These are phyloP conservation scores for Rossbeevera mucosa DNA, from an alignment of 768 basidiomycete genomes.

Conservation along the genomic window DNA sequence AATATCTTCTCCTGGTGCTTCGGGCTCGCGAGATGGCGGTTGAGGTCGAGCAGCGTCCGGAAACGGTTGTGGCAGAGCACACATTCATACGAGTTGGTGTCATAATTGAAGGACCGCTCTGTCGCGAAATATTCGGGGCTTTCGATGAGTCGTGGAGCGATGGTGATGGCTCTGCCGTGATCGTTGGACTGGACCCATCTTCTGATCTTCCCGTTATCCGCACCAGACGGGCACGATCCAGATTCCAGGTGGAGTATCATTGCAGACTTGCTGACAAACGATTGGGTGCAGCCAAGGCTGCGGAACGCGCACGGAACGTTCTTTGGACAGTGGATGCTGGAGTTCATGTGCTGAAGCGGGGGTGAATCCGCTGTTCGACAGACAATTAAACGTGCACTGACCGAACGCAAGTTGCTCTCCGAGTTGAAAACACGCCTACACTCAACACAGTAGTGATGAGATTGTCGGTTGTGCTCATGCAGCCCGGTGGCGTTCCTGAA, in stretches of 20 bases:
- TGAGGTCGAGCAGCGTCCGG: constrained; percentile 40
- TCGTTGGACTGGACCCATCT: constrained; percentile 41
- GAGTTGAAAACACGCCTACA: constrained; percentile 43
- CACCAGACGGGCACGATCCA: constrained; percentile 51
- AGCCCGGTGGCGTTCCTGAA: constrained; percentile 40
- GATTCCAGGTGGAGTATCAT: constrained; percentile 61
- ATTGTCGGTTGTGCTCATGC: constrained; percentile 46
- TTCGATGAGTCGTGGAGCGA: constrained; percentile 49
- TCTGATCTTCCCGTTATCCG: constrained; percentile 35
- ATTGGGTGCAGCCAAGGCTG: constrained; percentile 36
- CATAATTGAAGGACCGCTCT: constrained; percentile 35
- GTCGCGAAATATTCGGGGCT: constrained; percentile 30
- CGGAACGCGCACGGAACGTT: constrained; percentile 35
- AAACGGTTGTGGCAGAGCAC: constrained; percentile 52
- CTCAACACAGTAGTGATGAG: constrained; percentile 38
- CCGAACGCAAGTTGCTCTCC: constrained; percentile 14
- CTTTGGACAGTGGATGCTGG: constrained; percentile 43
- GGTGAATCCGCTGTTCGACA: neutral
- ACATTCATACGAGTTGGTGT: constrained; percentile 55
- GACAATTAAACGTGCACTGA: constrained; percentile 1
- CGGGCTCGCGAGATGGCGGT: constrained; percentile 63
- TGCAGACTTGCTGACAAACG: constrained; percentile 51
- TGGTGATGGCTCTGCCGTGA: constrained; percentile 46
- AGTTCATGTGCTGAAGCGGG: constrained; percentile 45
- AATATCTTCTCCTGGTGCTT: constrained; percentile 51